These are phyloP conservation scores for Ceratobasidium theobromae DNA, from an alignment of 1,284 basidiomycete species.

Conservation along the genomic window DNA sequence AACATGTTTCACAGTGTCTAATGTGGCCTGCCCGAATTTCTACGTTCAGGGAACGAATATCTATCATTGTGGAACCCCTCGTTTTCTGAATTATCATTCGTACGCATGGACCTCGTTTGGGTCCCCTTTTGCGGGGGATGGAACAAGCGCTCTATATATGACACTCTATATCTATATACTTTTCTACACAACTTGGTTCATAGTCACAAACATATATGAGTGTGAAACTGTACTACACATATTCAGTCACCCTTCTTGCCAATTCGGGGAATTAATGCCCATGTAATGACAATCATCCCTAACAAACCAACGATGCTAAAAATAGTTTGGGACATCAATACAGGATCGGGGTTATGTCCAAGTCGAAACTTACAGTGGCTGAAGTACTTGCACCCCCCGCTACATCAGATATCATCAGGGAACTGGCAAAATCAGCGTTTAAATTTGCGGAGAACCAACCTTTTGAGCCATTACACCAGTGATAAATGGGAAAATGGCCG, in stretches of 20 bases:
- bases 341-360: neutral
- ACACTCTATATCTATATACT: too few species aligned
- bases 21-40: too few species aligned
- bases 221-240: neutral
- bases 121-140: too few species aligned
- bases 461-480: constrained; percentile 29
- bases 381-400: constrained; percentile 34
- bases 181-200: too few species aligned
- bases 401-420: neutral
- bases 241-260: neutral
- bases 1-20: too few species aligned
- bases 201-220: neutral
- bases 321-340: neutral
- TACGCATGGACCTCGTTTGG: too few species aligned
- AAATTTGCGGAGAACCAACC: neutral
- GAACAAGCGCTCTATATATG: too few species aligned
- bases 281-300: neutral
- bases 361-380: constrained; percentile 28
- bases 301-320: neutral
- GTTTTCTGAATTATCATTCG: too few species aligned
- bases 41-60: too few species aligned
- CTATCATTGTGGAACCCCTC: too few species aligned
- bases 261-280: neutral
- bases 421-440: neutral
- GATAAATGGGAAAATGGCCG: constrained; percentile 35